Percentiles rank a stretch among this genome's conserved stretches.
Evolutionary conservation across 106 monocot genomes (phyloP).

Genomic region (Xerophyta viscosa): DNA sequence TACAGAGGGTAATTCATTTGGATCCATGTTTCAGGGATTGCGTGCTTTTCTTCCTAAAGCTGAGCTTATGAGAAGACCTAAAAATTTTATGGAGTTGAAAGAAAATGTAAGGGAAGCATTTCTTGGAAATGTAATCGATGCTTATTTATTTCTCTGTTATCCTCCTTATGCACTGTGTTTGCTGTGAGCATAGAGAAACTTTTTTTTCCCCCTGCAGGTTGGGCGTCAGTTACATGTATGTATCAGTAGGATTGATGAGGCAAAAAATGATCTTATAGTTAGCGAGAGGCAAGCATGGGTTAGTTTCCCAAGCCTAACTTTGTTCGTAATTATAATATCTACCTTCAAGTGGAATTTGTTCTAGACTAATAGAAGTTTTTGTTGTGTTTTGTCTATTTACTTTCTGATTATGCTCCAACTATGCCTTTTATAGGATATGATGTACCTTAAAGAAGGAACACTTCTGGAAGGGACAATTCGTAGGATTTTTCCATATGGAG

Average conservation of each 20-base stretch:
- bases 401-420: background rate
- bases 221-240: conserved; percentile 53
- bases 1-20: too few species aligned
- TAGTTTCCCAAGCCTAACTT: conserved; percentile 7
- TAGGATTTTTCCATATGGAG: conserved; percentile 83
- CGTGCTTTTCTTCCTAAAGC: conserved; percentile 95
- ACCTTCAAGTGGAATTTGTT: too few species aligned
- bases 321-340: too few species aligned
- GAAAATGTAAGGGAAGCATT: conserved; percentile 46
- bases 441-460: conserved; percentile 77
- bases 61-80: conserved; percentile 71
- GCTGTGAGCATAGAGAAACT: background rate
- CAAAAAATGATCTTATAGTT: conserved; percentile 68
- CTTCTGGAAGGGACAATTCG: conserved; percentile 76
- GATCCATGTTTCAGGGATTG: conserved; percentile 71
- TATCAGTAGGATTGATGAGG: conserved; percentile 72
- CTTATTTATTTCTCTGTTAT: too few species aligned
- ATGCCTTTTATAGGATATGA: conserved; percentile 44
- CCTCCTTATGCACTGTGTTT: too few species aligned
- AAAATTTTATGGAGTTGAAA: conserved; percentile 78
- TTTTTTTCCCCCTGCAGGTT: conserved; percentile 31
- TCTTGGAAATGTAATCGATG: too few species aligned
- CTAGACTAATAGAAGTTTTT: too few species aligned
- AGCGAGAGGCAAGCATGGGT: conserved; percentile 98
- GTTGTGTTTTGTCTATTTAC: too few species aligned